These are phyloP conservation scores for Theobroma grandiflorum DNA, from an alignment of 441 rosid species.

Conservation along the genomic window DNA sequence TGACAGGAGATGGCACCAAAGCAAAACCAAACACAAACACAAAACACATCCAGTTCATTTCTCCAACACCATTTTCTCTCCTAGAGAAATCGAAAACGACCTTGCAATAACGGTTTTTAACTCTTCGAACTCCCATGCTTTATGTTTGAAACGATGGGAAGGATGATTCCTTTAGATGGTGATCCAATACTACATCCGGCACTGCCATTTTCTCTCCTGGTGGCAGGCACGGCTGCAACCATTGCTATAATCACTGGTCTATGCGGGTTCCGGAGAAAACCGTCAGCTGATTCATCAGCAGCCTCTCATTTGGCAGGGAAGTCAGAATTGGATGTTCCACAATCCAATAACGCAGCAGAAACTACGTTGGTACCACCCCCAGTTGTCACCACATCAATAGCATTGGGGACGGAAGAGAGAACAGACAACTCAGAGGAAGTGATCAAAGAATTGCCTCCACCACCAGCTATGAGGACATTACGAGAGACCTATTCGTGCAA, in stretches of 20 bases:
- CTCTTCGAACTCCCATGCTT: not conserved
- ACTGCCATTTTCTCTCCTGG: slow-evolving; percentile 28
- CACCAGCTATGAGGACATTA: slow-evolving; percentile 46
- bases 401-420: not conserved
- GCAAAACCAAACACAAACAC: not conserved
- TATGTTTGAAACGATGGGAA: slow-evolving; percentile 38
- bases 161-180: slow-evolving; percentile 37
- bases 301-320: slow-evolving; percentile 4
- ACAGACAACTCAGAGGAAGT: not conserved
- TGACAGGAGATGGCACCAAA: not conserved
- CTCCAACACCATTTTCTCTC: not conserved
- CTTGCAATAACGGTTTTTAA: not conserved
- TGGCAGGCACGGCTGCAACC: slow-evolving; percentile 40
- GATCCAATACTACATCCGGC: slow-evolving; percentile 22
- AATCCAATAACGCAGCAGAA: not conserved
- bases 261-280: slow-evolving; percentile 48
- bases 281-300: slow-evolving; percentile 18
- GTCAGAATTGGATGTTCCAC: not conserved
- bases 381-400: not conserved
- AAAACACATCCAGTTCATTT: not conserved
- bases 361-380: not conserved
- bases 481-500: slow-evolving; percentile 39
- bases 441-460: slow-evolving; percentile 40
- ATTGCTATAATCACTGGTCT: slow-evolving; percentile 47
- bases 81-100: not conserved